Evolutionary conservation across 352 stramenopile species (phyloP).

Genomic region (Thraustochytrium sp.): DNA sequence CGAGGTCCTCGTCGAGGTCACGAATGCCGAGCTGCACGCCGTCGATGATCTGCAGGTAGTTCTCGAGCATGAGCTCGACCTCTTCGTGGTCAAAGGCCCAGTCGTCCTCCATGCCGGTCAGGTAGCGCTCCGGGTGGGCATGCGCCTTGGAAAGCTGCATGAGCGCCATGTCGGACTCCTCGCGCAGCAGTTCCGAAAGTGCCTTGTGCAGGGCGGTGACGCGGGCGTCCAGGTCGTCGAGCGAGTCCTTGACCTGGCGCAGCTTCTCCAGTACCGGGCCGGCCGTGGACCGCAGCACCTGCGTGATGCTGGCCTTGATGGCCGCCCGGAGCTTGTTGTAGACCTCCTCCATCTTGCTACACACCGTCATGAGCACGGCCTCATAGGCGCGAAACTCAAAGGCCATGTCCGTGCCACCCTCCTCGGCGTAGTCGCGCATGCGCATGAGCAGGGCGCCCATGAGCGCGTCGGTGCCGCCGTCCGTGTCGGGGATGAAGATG

Average conservation of each 20-base stretch:
- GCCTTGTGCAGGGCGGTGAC: conserved; percentile 37
- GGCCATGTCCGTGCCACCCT: not conserved
- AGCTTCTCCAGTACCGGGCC: conserved; percentile 19
- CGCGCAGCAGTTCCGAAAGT: conserved; percentile 23
- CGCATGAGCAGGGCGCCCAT: conserved; percentile 13
- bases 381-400: conserved; percentile 28
- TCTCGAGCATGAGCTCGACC: conserved; percentile 46
- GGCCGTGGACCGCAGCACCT: not conserved
- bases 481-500: conserved; percentile 31
- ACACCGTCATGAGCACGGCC: not conserved
- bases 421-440: not conserved
- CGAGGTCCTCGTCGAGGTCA: conserved; percentile 25
- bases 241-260: not conserved
- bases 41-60: conserved; percentile 43
- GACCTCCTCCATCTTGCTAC: not conserved
- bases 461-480: conserved; percentile 26
- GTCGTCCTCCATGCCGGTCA: not conserved
- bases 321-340: not conserved
- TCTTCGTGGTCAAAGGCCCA: conserved; percentile 46
- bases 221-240: not conserved
- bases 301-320: not conserved
- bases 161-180: conserved; percentile 46
- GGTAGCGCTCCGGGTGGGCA: conserved; percentile 10
- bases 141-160: conserved; percentile 40
- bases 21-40: conserved; percentile 11